Conservation (phyloP, 2,329 filamentous ascomycete genomes). For the Metarhizium brunneum region DNA sequence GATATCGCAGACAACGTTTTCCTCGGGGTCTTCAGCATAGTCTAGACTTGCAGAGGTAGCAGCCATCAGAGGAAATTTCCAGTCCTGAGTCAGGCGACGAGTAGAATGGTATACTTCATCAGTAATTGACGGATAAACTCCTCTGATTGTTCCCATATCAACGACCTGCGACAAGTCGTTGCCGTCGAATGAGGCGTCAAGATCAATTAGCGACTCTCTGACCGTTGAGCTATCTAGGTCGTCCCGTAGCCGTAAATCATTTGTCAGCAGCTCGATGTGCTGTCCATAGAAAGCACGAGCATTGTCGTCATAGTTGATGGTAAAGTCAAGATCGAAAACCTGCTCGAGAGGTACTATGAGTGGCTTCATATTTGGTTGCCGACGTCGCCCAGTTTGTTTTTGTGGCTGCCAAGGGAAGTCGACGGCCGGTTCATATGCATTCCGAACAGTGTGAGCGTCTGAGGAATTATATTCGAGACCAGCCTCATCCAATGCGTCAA, state of each 20-base stretch:
- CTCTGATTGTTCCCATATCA: conserved; percentile 51
- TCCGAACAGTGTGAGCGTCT: conserved; percentile 48
- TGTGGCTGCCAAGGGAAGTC: conserved; percentile 37
- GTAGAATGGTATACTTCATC: conserved; percentile 35
- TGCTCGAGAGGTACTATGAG: conserved; percentile 43
- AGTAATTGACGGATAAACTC: conserved; percentile 45
- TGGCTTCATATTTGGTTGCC: conserved; percentile 45
- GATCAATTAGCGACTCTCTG: conserved; percentile 55
- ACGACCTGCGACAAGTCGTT: conserved; percentile 47
- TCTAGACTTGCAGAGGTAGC: conserved; percentile 12
- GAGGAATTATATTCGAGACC: conserved; percentile 44
- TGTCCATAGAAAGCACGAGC: conserved; percentile 51
- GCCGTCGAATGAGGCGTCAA: conserved; percentile 49
- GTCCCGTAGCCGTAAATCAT: conserved; percentile 50
- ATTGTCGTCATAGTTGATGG: conserved; percentile 55
- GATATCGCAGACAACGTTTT: conserved; percentile 40
- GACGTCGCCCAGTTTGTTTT: conserved; percentile 48
- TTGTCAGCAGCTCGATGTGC: conserved; percentile 28
- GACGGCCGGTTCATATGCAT: conserved; percentile 49
- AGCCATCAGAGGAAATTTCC: conserved; percentile 47
- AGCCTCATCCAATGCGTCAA: conserved; percentile 55
- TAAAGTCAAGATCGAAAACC: conserved; percentile 56
- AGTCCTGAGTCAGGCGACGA: conserved; percentile 43
- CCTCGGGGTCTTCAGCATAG: conserved; percentile 40
- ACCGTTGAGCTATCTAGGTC: conserved; percentile 40